Evolutionary conservation across 768 basidiomycete species (phyloP).

Genomic region (Sistotremastrum niveocremeum): DNA sequence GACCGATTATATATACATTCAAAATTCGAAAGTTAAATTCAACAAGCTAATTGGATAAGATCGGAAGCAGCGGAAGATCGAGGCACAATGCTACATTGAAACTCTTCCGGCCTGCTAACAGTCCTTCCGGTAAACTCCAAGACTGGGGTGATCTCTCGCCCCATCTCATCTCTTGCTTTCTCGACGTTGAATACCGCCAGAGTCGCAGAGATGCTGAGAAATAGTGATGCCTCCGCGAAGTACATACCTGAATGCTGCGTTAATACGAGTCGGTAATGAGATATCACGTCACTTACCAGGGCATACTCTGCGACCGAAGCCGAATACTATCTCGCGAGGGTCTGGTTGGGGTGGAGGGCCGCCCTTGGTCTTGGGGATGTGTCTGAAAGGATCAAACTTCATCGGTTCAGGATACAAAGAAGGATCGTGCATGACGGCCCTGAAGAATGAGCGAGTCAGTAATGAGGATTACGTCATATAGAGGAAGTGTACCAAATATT

Average conservation of each 20-base stretch:
- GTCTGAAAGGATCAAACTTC: constrained; percentile 7
- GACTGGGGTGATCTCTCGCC: constrained; percentile 15
- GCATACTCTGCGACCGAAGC: no score
- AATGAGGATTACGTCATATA: not conserved
- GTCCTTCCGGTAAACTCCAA: constrained; percentile 10
- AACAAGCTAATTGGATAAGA: no score
- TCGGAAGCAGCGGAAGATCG: no score
- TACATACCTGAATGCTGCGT: no score
- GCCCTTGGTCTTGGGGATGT: not conserved
- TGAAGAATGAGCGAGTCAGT: not conserved
- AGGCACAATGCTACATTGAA: no score
- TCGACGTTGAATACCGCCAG: constrained; percentile 15
- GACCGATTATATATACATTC: no score
- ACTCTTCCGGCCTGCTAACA: no score
- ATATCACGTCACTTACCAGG: no score
- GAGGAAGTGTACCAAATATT: constrained; percentile 6
- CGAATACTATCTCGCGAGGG: no score
- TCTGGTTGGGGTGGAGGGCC: not conserved
- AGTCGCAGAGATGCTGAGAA: constrained; percentile 9
- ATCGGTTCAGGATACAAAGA: constrained; percentile 12
- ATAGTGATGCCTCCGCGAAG: constrained; percentile 7
- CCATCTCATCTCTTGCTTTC: constrained; percentile 19
- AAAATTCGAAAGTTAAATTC: no score
- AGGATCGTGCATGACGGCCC: constrained; percentile 11
- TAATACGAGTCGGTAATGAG: no score